These are phyloP conservation scores for Ilex aquifolium DNA, from an alignment of 257 asterid genomes.

Conservation along the genomic window DNA sequence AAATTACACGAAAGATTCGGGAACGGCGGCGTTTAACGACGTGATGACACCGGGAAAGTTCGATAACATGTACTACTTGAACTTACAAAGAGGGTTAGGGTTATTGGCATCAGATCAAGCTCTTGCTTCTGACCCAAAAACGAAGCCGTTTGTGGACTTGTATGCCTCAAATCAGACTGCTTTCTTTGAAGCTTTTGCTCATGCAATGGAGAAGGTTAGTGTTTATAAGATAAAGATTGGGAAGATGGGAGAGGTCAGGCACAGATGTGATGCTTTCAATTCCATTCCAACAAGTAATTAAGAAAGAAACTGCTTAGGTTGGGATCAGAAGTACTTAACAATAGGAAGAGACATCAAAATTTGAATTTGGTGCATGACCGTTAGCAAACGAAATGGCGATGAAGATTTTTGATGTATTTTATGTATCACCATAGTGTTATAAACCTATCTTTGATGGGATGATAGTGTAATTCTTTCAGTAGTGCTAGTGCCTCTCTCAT, in stretches of 20 bases:
- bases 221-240: conserved; percentile 44
- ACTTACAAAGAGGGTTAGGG: conserved; percentile 52
- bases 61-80: conserved; percentile 55
- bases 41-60: conserved; percentile 82
- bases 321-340: no score
- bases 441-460: no score
- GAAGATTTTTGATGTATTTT: no score
- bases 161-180: conserved; percentile 57
- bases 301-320: not conserved
- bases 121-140: conserved; percentile 48
- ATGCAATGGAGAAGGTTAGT: conserved; percentile 59
- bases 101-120: conserved; percentile 58
- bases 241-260: conserved; percentile 70
- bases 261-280: conserved; percentile 67
- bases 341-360: no score
- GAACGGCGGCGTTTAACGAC: conserved; percentile 66
- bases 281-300: conserved; percentile 3
- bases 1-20: conserved; percentile 25
- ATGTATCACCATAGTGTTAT: no score
- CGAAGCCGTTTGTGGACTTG: conserved; percentile 62
- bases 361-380: no score
- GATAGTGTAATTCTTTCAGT: no score
- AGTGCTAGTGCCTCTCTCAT: no score
- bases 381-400: no score
- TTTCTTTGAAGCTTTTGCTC: conserved; percentile 51